Base-by-base conservation (phyloP, 2,329 filamentous ascomycete species). In the Niveomyces coronatus region DNA sequence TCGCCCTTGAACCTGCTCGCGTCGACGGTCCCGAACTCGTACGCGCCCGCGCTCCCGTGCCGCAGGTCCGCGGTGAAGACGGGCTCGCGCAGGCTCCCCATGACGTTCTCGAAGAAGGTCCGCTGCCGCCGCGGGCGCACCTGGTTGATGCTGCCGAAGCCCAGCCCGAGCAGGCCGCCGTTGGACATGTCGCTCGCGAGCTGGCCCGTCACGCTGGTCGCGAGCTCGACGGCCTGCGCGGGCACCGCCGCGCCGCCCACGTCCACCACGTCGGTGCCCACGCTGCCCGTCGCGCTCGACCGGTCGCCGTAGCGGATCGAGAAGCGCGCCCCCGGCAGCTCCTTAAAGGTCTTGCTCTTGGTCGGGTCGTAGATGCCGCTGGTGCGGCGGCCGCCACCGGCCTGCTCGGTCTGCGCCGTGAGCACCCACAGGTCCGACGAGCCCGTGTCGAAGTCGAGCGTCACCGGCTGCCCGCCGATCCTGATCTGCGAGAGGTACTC, bases 371-470 rank as follows among this genome's bases (percentile, higher is more conserved):
- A 68, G 17, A 61, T 37, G 9, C 48, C n/a, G n/a, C n/a, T n/a
- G n/a, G n/a, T n/a, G n/a, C n/a, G n/a, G n/a, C n/a, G 49, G 57
- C 82, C 81, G 27, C 67, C 67, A 19, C 53, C 50, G 26, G 64
- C 65, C 31, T 63, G 45, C 5, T 52, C 41, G 1, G 60, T 38
- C 39, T 68, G 54, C 13, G 72, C 76, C 61, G 72, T 82, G 62
- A 85, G 82, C 16, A 82, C 72, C 81, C 80, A 86, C 63, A 84
- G 67, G 56, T 85, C 82, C 10, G 81, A 73, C 2, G 80, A 85
- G 40, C 82, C 82, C n/a, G 79, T 81, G 57, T 86, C 82, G 52
- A 86, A 83, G 54, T 84, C 75, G 53, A 86, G 61, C 51, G 77
- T 74, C 41, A 86, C 50, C 4, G 67, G 70, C 59, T 85, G 81